Conservation (phyloP, 2,329 filamentous ascomycete genomes). For the Penicillium nordicum region DNA sequence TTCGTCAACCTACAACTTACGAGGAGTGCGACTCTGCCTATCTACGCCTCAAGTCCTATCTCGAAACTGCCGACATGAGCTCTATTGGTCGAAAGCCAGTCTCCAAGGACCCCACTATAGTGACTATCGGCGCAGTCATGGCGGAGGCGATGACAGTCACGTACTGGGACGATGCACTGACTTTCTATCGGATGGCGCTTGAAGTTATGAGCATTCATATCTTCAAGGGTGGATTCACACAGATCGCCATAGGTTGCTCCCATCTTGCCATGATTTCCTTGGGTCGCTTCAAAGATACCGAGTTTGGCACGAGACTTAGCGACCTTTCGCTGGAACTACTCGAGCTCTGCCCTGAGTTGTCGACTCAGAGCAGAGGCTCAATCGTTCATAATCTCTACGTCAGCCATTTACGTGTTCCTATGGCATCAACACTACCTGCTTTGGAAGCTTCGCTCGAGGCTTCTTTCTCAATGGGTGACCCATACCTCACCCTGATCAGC, state of each 20-base stretch:
- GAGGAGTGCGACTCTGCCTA: constrained; percentile 77
- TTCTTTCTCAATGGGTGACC: constrained; percentile 57
- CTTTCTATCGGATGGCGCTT: constrained; percentile 60
- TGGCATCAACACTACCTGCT: constrained; percentile 50
- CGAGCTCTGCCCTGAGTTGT: constrained; percentile 51
- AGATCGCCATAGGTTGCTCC: constrained; percentile 57
- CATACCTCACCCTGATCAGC: constrained; percentile 56
- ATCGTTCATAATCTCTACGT: constrained; percentile 59
- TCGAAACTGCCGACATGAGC: constrained; percentile 56
- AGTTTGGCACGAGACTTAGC: constrained; percentile 53
- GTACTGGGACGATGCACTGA: constrained; percentile 58
- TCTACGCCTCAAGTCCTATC: constrained; percentile 56
- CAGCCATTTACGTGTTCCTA: constrained; percentile 56
- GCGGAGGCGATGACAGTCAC: constrained; percentile 57
- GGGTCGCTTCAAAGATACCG: constrained; percentile 56
- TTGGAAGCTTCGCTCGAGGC: constrained; percentile 56
- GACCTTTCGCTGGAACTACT: constrained; percentile 53
- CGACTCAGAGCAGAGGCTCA: constrained; percentile 54
- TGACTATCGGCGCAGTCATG: constrained; percentile 53
- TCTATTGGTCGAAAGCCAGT: constrained; percentile 39
- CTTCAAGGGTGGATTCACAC: constrained; percentile 53
- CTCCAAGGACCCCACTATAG: constrained; percentile 42
- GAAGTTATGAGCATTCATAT: constrained; percentile 57
- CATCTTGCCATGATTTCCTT: constrained; percentile 56
- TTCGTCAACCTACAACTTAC: constrained; percentile 65